Percentiles rank a stretch among this genome's conserved stretches.
These are phyloP conservation scores for Trapa bicornis DNA, from an alignment of 345 rosid genomes.

Conservation along the genomic window DNA sequence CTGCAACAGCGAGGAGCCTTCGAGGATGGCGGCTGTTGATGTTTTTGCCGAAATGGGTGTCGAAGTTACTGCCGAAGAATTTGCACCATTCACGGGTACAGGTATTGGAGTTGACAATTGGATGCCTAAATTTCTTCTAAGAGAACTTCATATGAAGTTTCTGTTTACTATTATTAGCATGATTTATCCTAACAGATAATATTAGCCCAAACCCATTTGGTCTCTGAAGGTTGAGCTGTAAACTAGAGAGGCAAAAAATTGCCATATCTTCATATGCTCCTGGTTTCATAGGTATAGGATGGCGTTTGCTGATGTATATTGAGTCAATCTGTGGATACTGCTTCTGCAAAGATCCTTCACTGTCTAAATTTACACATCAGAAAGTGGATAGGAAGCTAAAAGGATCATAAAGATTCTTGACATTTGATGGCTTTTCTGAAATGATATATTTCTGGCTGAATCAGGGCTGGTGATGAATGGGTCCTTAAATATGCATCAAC, in stretches of 20 bases:
- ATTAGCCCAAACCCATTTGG: not conserved
- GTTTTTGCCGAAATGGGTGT: constrained; percentile 84
- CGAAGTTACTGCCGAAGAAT: constrained; percentile 65
- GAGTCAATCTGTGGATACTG: not conserved
- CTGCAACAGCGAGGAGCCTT: constrained; percentile 74
- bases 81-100: constrained; percentile 82
- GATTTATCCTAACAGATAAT: not conserved
- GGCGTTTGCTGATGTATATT: not conserved
- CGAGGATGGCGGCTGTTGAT: constrained; percentile 86
- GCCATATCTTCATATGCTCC: not conserved
- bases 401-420: not conserved
- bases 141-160: not conserved
- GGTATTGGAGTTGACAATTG: constrained; percentile 25
- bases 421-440: not conserved
- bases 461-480: not conserved
- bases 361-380: not conserved
- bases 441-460: not conserved
- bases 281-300: not conserved
- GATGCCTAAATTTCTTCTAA: not conserved
- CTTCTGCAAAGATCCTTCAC: not conserved
- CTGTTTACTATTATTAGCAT: not conserved
- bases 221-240: not conserved
- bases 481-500: not conserved
- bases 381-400: not conserved
- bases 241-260: not conserved